phyloP scores from a whole-genome alignment of 1,284 basidiomycete genomes.

The Cryptococcus neoformans region DNA sequence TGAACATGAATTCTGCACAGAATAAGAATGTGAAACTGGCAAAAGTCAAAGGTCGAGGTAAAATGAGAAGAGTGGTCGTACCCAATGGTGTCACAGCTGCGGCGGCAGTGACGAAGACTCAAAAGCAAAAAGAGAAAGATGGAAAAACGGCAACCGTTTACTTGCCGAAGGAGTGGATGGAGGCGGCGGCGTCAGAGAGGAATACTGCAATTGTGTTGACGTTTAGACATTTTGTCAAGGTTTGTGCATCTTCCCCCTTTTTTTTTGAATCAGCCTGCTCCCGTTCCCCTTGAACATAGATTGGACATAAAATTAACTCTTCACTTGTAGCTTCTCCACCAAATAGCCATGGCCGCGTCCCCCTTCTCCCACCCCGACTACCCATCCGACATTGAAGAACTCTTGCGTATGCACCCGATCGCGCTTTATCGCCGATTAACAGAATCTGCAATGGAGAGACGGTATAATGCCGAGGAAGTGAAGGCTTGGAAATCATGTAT shows the following conservation, averaged over 20 bases:
- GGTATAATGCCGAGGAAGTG: slow-evolving; percentile 16
- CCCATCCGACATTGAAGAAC: slow-evolving; percentile 38
- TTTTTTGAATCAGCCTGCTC: slow-evolving; percentile 3
- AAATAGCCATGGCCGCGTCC: slow-evolving; percentile 39
- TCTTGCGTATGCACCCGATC: slow-evolving; percentile 43
- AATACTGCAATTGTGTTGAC: slow-evolving; percentile 49
- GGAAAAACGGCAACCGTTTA: slow-evolving; percentile 24
- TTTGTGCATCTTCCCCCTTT: slow-evolving; percentile 1
- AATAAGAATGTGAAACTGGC: slow-evolving; percentile 24
- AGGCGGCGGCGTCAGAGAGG: slow-evolving; percentile 36
- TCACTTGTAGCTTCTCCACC: slow-evolving; percentile 40
- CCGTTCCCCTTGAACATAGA: not conserved
- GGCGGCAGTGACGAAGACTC: slow-evolving; percentile 6
- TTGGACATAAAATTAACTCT: not conserved
- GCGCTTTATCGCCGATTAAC: slow-evolving; percentile 47
- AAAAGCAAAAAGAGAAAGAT: slow-evolving; percentile 6
- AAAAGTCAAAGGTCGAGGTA: slow-evolving; percentile 30
- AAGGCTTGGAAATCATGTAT: slow-evolving; percentile 46
- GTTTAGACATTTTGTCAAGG: slow-evolving; percentile 49
- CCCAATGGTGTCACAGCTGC: slow-evolving; percentile 14
- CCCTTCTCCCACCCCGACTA: slow-evolving; percentile 47
- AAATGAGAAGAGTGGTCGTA: slow-evolving; percentile 19
- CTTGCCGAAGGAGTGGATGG: slow-evolving; percentile 44
- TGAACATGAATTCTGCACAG: slow-evolving; percentile 1
- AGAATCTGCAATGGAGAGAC: slow-evolving; percentile 33